These are phyloP conservation scores for Lasiosphaeria ovina DNA, from an alignment of 495 filamentous ascomycete species.

Conservation along the genomic window DNA sequence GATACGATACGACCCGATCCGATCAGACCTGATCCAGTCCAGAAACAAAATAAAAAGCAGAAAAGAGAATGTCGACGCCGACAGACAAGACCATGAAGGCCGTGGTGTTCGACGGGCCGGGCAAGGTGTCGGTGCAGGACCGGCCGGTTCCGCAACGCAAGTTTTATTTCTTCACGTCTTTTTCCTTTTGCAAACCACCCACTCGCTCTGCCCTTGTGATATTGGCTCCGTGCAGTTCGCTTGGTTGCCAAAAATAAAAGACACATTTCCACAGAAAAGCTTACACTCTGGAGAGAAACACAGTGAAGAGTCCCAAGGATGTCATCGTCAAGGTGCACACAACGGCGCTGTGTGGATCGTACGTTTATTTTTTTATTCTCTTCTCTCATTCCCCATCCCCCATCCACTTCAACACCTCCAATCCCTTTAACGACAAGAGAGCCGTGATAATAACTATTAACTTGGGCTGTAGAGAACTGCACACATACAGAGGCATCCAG, in stretches of 20 bases:
- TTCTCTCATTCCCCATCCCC: conserved; percentile 9
- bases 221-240: neutral
- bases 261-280: conserved; percentile 3
- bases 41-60: too few relatives aligned
- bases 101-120: conserved; percentile 65
- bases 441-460: neutral
- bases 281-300: conserved; percentile 39
- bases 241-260: too few relatives aligned
- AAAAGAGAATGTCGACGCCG: too few relatives aligned
- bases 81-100: conserved; percentile 58
- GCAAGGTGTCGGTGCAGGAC: conserved; percentile 61
- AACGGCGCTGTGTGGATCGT: conserved; percentile 91
- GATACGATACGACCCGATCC: too few relatives aligned
- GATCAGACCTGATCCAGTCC: too few relatives aligned
- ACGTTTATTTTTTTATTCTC: conserved; percentile 30
- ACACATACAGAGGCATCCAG: conserved; percentile 84
- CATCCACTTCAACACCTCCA: neutral
- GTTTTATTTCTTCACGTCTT: conserved; percentile 10
- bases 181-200: neutral
- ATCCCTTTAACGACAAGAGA: too few relatives aligned
- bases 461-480: conserved; percentile 65
- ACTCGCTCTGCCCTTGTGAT: neutral
- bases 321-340: conserved; percentile 82
- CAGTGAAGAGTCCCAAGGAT: conserved; percentile 69
- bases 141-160: conserved; percentile 58